Base-by-base conservation (phyloP, 78 protist species). In the Chrysochromulina tobinii region DNA sequence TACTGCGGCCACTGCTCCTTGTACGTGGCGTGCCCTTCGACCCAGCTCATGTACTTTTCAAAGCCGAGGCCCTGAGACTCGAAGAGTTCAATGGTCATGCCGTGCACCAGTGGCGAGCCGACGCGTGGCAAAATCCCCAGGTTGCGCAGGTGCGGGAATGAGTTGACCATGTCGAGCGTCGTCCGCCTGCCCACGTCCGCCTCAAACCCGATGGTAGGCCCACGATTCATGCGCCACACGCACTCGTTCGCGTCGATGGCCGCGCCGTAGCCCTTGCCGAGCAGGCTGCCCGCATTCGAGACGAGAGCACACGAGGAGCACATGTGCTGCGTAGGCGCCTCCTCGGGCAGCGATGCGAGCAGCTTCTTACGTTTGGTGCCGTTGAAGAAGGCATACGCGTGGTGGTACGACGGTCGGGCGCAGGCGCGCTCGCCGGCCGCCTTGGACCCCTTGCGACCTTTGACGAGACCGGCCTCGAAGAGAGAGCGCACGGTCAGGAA, bases 191-290 rank as follows among this genome's bases (percentile, higher is more conserved):
- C 87, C 18, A 79, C 87, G 87, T 79, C 64, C 51, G 50, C 8
- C 61, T 79, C 87, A 48, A 54, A 79, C 27, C 87, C 87, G 15
- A 0, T 11, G 50, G 87, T 79, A 3, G 87, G 87, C 87, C 25
- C 87, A 27, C 87, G 87, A 17, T 79, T 79, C 11, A 79, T 79
- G 21, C 87, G 87, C 50, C 15, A 79, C 17, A 79, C 87, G 64
- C 48, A 54, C 64, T 79, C 58, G 85, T 53, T 6, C 27, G 85
- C 57, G 59, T 53, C 85, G 61, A 53, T 77, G 85, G 6, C 50
- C 57, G 2, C 38, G 15, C 85, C 85, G 27, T 53, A 53, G 38
- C 14, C 85, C 27, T 5, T 6, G 23, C 23, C 64, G 64, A 51
- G 87, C 64, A 79, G 64, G 5, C 1, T 8, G 9, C 50, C 48